Percentiles rank a stretch among this genome's conserved stretches.
Conservation (phyloP, 331 rosid species). For the Acacia concinna region DNA sequence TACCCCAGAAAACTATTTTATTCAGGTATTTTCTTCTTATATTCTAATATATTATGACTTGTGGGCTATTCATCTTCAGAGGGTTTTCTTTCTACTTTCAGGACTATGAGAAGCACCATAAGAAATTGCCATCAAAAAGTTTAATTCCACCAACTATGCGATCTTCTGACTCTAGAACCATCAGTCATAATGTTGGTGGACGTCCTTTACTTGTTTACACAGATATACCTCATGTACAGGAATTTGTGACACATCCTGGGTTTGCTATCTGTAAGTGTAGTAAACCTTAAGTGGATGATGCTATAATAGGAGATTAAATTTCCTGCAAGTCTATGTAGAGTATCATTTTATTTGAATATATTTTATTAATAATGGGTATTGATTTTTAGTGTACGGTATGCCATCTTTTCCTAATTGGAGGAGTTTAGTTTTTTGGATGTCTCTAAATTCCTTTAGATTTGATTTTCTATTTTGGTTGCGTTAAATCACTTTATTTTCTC, state of each 20-base stretch:
- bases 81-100: conserved; percentile 38
- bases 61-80: conserved; percentile 12
- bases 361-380: neutral
- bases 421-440: conserved; percentile 7
- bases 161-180: conserved; percentile 41
- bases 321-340: neutral
- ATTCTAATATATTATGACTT: conserved; percentile 24
- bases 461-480: conserved; percentile 15
- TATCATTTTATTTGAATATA: neutral
- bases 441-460: conserved; percentile 1
- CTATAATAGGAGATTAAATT: conserved; percentile 14
- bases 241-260: conserved; percentile 68
- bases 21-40: conserved; percentile 54
- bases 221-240: conserved; percentile 87
- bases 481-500: conserved; percentile 11
- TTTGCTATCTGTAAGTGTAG: conserved; percentile 71
- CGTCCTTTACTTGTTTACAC: conserved; percentile 65
- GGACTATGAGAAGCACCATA: conserved; percentile 66
- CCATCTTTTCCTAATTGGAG: conserved; percentile 6
- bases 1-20: conserved; percentile 78
- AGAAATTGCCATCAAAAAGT: conserved; percentile 44
- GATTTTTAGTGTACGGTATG: neutral
- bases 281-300: neutral
- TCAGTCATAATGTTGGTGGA: conserved; percentile 35
- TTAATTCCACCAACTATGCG: conserved; percentile 26